These are phyloP conservation scores for Panicum virgatum DNA, from an alignment of 202 grass and related monocot species.

Conservation along the genomic window DNA sequence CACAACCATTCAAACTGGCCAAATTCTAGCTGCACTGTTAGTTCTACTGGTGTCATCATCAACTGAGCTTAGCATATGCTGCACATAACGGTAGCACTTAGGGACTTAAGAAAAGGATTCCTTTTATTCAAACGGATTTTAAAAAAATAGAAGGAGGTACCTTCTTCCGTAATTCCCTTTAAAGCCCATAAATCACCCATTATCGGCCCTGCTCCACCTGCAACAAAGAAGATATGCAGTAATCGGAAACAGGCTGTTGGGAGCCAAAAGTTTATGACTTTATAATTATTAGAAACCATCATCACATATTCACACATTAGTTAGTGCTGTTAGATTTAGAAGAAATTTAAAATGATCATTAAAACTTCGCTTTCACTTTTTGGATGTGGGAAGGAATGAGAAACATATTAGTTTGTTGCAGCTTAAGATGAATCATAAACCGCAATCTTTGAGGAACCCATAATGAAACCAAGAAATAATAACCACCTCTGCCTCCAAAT, in stretches of 20 bases:
- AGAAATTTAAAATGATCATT: not conserved
- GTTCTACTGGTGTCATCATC: constrained; percentile 2
- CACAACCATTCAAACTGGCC: not conserved
- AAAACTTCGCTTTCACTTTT: constrained; percentile 1
- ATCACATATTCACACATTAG: not conserved
- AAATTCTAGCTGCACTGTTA: constrained; percentile 19
- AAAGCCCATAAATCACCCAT: constrained; percentile 99
- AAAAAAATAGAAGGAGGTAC: constrained; percentile 49
- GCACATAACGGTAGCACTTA: not conserved
- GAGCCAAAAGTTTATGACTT: constrained; percentile 5
- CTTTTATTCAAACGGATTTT: constrained; percentile 19
- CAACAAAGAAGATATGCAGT: constrained; percentile 40
- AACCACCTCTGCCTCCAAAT: constrained; percentile 93
- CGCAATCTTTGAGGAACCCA: not conserved
- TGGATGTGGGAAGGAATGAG: not conserved
- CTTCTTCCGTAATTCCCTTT: constrained; percentile 96
- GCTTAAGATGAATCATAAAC: not conserved
- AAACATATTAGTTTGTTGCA: constrained; percentile 3
- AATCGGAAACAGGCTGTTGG: not conserved
- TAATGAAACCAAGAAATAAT: not conserved
- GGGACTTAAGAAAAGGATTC: not conserved
- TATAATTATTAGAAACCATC: not conserved
- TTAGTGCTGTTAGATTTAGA: not conserved
- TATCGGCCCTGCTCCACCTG: constrained; percentile 86
- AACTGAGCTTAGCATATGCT: not conserved